Base-by-base conservation (phyloP, 2,329 filamentous ascomycete species). In the Xylaria sp. region DNA sequence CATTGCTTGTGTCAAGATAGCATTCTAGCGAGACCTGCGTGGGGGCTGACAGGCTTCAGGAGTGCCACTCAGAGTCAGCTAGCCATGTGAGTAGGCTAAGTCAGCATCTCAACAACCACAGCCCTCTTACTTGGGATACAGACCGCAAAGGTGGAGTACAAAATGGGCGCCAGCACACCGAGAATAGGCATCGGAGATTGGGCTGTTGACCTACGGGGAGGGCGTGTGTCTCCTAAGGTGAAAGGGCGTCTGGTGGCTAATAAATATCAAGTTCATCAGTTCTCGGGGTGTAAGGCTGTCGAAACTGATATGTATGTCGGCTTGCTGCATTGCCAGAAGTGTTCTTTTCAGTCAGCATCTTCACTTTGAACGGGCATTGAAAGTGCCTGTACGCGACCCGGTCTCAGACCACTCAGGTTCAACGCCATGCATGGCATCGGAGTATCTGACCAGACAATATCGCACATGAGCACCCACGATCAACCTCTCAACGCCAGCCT, bases 401-500 rank as follows among this genome's bases (percentile, higher is more conserved):
- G 23, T 4, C 28, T 25, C 28, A 5, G 6, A 28, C 23, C 50
- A 52, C 50, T 52, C 12, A 31, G 5, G 23, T 25, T 52, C 10
- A 8, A 28, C 23, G 50, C 23, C 50, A 52, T 52, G 50, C 50
- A 28, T 52, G 23, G 10, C 23, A 52, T 15, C 46, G 23, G 10
- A 31, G 23, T 52, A 28, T 46, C 15, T 52, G 50, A 52, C 50
- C 50, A 52, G 28, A 52, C 50, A 52, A 31, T 13, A 28, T 52
- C 25, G 23, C 50, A 52, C 25, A 52, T 52, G 50, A 25, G 23
- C 25, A 28, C 50, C 8, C 50, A 52, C 50, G 50, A 28, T 6
- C 50, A 31, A 13, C 2, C 50, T 31, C 23, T 2, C 23, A 28
- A 52, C 28, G 28, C 28, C 50, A 31, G 23, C 23, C 50, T 31